Percentiles rank a stretch among this genome's conserved stretches.
These are phyloP conservation scores for Hymenoscyphus scutula DNA, from an alignment of 2,329 filamentous ascomycete genomes.

Conservation along the genomic window DNA sequence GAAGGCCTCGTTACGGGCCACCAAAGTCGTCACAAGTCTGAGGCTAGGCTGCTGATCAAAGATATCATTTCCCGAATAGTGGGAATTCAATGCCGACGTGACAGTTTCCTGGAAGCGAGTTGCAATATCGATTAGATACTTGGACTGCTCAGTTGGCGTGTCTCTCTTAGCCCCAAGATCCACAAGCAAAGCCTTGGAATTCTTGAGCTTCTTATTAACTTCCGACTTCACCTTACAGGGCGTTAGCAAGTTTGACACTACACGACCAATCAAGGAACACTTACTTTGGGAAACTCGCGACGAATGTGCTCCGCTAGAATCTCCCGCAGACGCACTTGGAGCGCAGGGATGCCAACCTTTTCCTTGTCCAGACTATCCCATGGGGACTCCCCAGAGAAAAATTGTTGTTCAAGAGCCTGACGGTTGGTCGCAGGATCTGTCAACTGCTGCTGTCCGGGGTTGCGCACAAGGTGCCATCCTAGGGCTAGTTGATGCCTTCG, in stretches of 20 bases:
- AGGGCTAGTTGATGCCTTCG: slow-evolving; percentile 7
- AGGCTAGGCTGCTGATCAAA: background rate
- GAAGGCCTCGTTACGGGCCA: background rate
- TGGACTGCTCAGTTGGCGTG: background rate
- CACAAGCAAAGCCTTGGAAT: background rate
- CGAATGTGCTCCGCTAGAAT: background rate
- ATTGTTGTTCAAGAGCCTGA: background rate
- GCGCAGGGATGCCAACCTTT: background rate
- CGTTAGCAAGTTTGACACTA: too few species aligned
- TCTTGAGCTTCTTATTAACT: background rate
- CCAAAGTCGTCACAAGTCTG: background rate
- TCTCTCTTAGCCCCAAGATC: background rate
- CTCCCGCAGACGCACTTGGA: background rate
- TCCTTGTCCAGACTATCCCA: background rate
- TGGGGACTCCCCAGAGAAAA: background rate
- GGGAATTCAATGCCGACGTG: background rate
- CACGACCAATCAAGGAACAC: too few species aligned
- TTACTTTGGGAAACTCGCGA: background rate
- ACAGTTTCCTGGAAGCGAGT: background rate
- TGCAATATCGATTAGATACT: background rate
- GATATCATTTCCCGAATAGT: background rate
- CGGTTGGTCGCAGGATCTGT: background rate
- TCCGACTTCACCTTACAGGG: background rate
- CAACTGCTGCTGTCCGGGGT: slow-evolving; percentile 5
- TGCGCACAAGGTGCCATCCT: background rate